phyloP scores from a whole-genome alignment of 2,329 filamentous ascomycete genomes.

The Xylogone sp. region DNA sequence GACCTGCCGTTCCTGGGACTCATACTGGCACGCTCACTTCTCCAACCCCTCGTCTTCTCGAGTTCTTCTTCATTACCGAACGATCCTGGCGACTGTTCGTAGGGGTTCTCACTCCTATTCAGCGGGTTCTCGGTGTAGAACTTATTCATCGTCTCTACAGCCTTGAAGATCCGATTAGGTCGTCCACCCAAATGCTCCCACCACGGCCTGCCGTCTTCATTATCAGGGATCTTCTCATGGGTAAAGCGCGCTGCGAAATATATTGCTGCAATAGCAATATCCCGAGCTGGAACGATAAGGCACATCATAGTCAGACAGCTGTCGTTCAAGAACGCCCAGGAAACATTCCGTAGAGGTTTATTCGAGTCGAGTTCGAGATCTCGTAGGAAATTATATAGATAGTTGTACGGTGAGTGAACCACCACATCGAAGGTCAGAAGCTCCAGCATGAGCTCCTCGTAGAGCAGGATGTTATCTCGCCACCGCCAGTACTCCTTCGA shows the following conservation, averaged over 20 bases:
- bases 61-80: constrained; percentile 20
- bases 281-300: constrained; percentile 72
- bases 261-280: constrained; percentile 79
- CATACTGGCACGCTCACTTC: background rate
- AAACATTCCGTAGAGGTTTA: constrained; percentile 76
- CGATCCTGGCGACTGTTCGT: constrained; percentile 19
- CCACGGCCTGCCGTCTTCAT: constrained; percentile 75
- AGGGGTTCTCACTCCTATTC: constrained; percentile 31
- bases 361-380: constrained; percentile 73
- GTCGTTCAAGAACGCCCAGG: constrained; percentile 94
- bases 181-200: constrained; percentile 77
- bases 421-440: constrained; percentile 91
- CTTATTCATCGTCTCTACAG: constrained; percentile 72
- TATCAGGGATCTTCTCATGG: constrained; percentile 67
- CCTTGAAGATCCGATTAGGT: constrained; percentile 64
- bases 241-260: constrained; percentile 82
- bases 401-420: constrained; percentile 81
- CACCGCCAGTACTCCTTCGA: constrained; percentile 98
- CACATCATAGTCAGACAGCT: constrained; percentile 81
- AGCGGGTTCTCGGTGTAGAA: constrained; percentile 63
- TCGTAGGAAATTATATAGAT: constrained; percentile 76
- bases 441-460: constrained; percentile 91
- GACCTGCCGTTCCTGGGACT: constrained; percentile 10
- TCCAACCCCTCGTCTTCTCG: constrained; percentile 19
- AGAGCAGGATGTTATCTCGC: constrained; percentile 88